Percentiles rank a stretch among this genome's conserved stretches.
Evolutionary conservation across 768 basidiomycete genomes (phyloP).

Genomic region (Sutorius australiensis): DNA sequence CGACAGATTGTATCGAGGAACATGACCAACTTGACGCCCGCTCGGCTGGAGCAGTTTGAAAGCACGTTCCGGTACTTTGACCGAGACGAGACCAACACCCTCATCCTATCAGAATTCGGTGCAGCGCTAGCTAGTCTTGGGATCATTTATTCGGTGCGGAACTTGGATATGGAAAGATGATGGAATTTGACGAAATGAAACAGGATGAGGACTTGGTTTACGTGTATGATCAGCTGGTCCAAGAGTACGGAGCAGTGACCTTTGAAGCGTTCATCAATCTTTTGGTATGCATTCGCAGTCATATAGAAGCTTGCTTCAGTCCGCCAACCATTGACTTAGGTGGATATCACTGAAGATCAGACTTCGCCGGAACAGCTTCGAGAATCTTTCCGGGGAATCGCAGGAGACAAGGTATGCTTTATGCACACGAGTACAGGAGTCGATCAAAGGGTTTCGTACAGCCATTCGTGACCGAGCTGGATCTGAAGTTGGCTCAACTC

Average conservation of each 20-base stretch:
- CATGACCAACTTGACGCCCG: slow-evolving; percentile 92
- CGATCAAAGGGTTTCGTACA: slow-evolving; percentile 31
- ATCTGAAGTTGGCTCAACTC: slow-evolving; percentile 80
- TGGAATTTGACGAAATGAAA: not conserved
- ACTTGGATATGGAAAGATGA: not conserved
- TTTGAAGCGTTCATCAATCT: slow-evolving; percentile 95
- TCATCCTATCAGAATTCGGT: slow-evolving; percentile 82
- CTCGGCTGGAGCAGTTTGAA: slow-evolving; percentile 95
- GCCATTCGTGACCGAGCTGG: slow-evolving; percentile 92
- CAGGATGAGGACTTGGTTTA: slow-evolving; percentile 85
- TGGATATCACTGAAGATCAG: slow-evolving; percentile 94
- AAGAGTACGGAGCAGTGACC: slow-evolving; percentile 83
- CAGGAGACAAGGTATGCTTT: slow-evolving; percentile 72
- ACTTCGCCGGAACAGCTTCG: slow-evolving; percentile 89
- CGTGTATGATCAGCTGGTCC: slow-evolving; percentile 75
- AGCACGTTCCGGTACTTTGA: slow-evolving; percentile 98
- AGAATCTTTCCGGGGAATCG: slow-evolving; percentile 90
- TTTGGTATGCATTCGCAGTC: slow-evolving; percentile 50
- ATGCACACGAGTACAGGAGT: not conserved
- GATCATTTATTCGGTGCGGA: slow-evolving; percentile 78
- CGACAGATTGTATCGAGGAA: slow-evolving; percentile 86
- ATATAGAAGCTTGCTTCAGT: not conserved
- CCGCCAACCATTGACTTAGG: slow-evolving; percentile 42
- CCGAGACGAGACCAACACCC: slow-evolving; percentile 85
- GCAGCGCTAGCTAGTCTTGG: slow-evolving; percentile 93